These are phyloP conservation scores for Sporobolomyces roseus DNA, from an alignment of 768 basidiomycete genomes.

Conservation along the genomic window DNA sequence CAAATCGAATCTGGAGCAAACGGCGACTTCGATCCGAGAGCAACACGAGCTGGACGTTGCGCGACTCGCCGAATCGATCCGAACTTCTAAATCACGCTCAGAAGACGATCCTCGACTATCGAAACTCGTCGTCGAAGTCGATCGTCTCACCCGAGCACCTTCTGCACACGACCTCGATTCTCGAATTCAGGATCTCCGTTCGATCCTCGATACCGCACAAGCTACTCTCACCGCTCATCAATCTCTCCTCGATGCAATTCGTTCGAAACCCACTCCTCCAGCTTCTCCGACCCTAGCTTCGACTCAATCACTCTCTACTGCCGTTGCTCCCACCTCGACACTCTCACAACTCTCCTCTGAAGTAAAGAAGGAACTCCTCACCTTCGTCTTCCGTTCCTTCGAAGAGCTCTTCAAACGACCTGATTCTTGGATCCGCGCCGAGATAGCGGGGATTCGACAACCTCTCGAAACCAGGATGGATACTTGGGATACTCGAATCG, in stretches of 20 bases:
- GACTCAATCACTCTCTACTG: not conserved
- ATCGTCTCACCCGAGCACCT: too few relatives aligned
- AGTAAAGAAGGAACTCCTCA: not conserved
- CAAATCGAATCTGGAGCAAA: not conserved
- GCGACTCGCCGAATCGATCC: too few relatives aligned
- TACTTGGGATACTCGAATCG: too few relatives aligned
- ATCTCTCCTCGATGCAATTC: not conserved
- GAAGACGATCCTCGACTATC: too few relatives aligned
- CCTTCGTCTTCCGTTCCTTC: not conserved
- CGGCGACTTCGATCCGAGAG: not conserved
- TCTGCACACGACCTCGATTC: too few relatives aligned
- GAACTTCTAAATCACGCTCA: too few relatives aligned
- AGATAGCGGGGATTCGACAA: too few relatives aligned
- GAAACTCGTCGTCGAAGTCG: too few relatives aligned
- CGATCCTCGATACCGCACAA: too few relatives aligned
- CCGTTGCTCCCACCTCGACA: not conserved
- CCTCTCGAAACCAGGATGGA: too few relatives aligned
- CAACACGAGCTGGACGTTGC: too few relatives aligned
- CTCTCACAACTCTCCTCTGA: not conserved
- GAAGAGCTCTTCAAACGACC: not conserved
- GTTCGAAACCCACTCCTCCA: slow-evolving; percentile 1
- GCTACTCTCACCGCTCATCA: not conserved
- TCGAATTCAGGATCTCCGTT: too few relatives aligned
- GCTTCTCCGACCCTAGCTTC: not conserved
- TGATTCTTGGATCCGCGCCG: not conserved